Base-by-base conservation (phyloP, 169 alveolate genomes). In the Perkinsus olseni region DNA sequence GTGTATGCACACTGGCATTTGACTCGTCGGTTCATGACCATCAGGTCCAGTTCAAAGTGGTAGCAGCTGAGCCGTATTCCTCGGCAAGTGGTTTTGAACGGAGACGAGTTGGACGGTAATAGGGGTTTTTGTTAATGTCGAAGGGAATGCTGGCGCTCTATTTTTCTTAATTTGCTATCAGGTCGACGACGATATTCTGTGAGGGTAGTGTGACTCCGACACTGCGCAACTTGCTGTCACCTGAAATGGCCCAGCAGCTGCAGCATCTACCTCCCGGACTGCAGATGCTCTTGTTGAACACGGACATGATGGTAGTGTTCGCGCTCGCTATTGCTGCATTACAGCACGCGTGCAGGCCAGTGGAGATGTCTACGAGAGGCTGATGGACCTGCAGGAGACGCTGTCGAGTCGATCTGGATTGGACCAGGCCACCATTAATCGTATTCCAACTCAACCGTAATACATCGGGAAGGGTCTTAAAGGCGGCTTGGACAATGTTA, bases 1-100 rank as follows among this genome's bases (percentile, higher is more conserved):
- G n/a, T n/a, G n/a, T n/a, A n/a, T n/a, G n/a, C n/a, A n/a, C n/a
- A n/a, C n/a, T n/a, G n/a, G 62, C 62, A 45, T 45, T 45, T 10
- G 24, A 10, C 6, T 17, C 6, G 62, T 17, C 62, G 17, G 62
- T n/a, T n/a, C n/a, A 17, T 45, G 62, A 17, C 62, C 24, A 45
- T 13, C 34, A 62, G 82, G 92, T 91, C 38, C 92, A 91, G n/a
- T 91, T 91, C 31, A 91, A 91, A 38, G 92, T 91, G 74, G 92
- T 91, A n/a, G 39, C 74, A 3, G 39, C 74, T 36, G 92, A 91
- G 38, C 92, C 92, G 92, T 38, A 38, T 24, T 21, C 28, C 31
- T 62, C 82, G 82, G 82, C 82, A 3, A 62, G 82, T 62, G 82
- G 82, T 4, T 62, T 62, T 62, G 82, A 62, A 24, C 1, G 82